A percentile compares a stretch with the other conserved stretches of the same genome.
Evolutionary conservation across 2,329 filamentous ascomycete genomes (phyloP).

Genomic region (Hortaea sp.): DNA sequence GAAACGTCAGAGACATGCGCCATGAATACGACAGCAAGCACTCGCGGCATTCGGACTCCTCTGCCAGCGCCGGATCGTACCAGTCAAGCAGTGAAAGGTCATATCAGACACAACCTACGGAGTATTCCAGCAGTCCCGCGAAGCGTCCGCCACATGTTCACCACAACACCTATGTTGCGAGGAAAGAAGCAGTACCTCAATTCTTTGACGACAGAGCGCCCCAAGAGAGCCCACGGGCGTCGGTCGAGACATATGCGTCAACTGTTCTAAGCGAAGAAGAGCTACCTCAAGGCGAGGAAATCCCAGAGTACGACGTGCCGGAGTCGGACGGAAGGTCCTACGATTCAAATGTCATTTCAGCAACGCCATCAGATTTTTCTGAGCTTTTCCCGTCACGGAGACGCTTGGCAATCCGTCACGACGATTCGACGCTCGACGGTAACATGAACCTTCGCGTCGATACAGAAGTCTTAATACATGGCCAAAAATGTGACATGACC

Average conservation of each 20-base stretch:
- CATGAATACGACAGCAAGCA: slow-evolving; percentile 15
- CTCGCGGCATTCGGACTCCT: slow-evolving; percentile 14
- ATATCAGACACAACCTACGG: slow-evolving; percentile 19
- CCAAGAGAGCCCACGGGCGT: slow-evolving; percentile 42
- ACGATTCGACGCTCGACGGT: slow-evolving; percentile 80
- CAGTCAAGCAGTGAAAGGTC: slow-evolving; percentile 14
- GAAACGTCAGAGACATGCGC: slow-evolving; percentile 20
- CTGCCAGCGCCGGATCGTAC: slow-evolving; percentile 10
- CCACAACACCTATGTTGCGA: slow-evolving; percentile 16
- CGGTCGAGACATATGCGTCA: slow-evolving; percentile 72
- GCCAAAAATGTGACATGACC: slow-evolving; percentile 49
- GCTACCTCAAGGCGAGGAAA: slow-evolving; percentile 28
- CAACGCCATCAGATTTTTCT: slow-evolving; percentile 72
- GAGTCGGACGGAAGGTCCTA: slow-evolving; percentile 52
- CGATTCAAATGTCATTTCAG: slow-evolving; percentile 45
- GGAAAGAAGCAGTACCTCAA: slow-evolving; percentile 8
- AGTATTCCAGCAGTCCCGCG: slow-evolving; percentile 13
- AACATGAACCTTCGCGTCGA: slow-evolving; percentile 95
- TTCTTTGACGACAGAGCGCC: slow-evolving; percentile 15
- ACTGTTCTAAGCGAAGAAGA: slow-evolving; percentile 55
- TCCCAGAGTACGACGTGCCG: slow-evolving; percentile 47
- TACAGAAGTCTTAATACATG: slow-evolving; percentile 53
- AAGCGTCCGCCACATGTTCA: slow-evolving; percentile 17
- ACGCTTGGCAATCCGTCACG: slow-evolving; percentile 73
- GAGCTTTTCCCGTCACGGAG: slow-evolving; percentile 78